Percentiles rank a stretch among this genome's conserved stretches.
Evolutionary conservation across 2,329 filamentous ascomycete species (phyloP).

Genomic region (Claviceps fusiformis): DNA sequence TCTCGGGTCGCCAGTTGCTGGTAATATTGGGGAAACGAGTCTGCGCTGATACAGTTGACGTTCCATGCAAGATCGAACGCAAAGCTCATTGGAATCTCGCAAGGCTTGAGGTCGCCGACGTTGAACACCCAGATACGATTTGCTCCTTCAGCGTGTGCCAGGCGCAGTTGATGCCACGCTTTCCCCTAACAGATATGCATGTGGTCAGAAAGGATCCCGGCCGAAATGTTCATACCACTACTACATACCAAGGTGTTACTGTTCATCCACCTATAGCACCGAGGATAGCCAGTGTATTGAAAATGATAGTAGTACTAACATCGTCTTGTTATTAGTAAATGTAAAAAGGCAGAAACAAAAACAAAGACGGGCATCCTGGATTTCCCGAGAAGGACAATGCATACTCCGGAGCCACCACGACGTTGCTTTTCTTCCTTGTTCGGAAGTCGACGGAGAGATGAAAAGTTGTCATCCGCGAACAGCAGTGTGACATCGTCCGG

Average conservation of each 20-base stretch:
- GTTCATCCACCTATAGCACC: conserved; percentile 50
- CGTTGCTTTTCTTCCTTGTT: conserved; percentile 36
- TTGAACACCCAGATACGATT: conserved; percentile 49
- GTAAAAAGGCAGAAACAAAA: no score
- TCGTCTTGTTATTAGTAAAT: conserved; percentile 7
- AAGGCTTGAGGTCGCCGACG: conserved; percentile 46
- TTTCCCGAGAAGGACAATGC: neutral
- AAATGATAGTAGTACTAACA: conserved; percentile 36
- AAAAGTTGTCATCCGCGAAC: conserved; percentile 51
- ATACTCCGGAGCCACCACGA: conserved; percentile 42
- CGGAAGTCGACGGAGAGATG: conserved; percentile 44
- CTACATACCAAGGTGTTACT: conserved; percentile 37
- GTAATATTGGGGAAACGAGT: conserved; percentile 28
- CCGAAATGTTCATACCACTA: neutral
- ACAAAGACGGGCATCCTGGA: neutral
- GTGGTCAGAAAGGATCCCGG: neutral
- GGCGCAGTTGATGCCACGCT: conserved; percentile 37
- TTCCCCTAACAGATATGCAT: conserved; percentile 15
- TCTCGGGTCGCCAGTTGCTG: conserved; percentile 33
- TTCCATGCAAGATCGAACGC: conserved; percentile 45
- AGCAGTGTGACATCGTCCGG: conserved; percentile 49
- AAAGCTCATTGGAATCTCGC: conserved; percentile 41
- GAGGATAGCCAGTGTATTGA: conserved; percentile 47
- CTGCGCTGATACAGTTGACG: conserved; percentile 28
- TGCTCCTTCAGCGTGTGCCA: conserved; percentile 34